phyloP scores from a whole-genome alignment of 2,329 filamentous ascomycete genomes.

The Verticillium klebahnii region DNA sequence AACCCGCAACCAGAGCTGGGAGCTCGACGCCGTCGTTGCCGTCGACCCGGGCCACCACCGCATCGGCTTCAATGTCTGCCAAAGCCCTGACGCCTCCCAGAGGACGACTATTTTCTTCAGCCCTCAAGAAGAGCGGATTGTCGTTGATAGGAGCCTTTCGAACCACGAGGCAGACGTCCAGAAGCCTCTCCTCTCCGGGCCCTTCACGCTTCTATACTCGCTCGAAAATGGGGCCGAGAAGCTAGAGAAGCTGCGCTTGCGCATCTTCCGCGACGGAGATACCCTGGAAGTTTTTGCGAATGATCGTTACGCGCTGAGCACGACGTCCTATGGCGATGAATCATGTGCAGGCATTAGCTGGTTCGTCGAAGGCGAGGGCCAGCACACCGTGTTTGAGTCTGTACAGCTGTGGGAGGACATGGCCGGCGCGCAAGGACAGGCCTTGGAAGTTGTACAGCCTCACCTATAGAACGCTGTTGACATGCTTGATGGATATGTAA shows the following conservation, averaged over 20 bases:
- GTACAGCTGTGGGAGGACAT: conserved; percentile 1
- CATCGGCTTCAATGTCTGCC: conserved; percentile 18
- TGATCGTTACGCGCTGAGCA: conserved; percentile 33
- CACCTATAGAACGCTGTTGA: not conserved
- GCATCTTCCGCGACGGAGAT: conserved; percentile 33
- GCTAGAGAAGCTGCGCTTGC: conserved; percentile 33
- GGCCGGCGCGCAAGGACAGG: not conserved
- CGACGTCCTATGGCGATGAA: conserved; percentile 25
- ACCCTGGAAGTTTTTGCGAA: conserved; percentile 43
- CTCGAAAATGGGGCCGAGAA: conserved; percentile 7
- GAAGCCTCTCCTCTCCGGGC: conserved; percentile 28
- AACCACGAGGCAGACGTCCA: conserved; percentile 25
- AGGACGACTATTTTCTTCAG: conserved; percentile 34
- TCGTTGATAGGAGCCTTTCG: conserved; percentile 30
- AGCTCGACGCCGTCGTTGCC: conserved; percentile 18
- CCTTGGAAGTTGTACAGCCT: not conserved
- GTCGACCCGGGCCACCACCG: conserved; percentile 5
- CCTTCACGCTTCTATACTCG: conserved; percentile 41
- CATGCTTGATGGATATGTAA: not conserved
- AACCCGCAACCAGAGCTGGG: conserved; percentile 14
- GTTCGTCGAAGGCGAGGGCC: conserved; percentile 15
- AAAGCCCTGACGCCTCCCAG: conserved; percentile 19
- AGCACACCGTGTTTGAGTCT: conserved; percentile 12
- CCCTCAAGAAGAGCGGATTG: conserved; percentile 31
- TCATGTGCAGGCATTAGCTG: conserved; percentile 17